Base-by-base conservation (phyloP, 2,329 filamentous ascomycete species). In the Xylaria sp. region DNA sequence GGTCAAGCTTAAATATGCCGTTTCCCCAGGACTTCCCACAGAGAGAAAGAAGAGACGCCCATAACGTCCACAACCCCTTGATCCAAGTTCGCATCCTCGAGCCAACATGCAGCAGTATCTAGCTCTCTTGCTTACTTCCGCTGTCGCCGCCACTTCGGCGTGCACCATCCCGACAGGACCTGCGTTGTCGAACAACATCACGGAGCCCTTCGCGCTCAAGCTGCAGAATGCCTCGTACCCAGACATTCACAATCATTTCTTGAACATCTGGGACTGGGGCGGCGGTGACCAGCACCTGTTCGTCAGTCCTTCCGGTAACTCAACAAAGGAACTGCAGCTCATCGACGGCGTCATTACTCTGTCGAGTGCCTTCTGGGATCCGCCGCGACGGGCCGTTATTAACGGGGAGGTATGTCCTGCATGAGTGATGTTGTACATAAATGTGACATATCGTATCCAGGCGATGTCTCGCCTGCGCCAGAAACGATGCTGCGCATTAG, bases 221-320 rank as follows among this genome's bases (percentile, higher is more conserved):
- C 68, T 82, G 15, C 80, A 82, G 74, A 82, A 82, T 69, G 71
- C 78, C 2, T 75, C 76, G 2, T 78, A 77, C 62, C 80, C 80
- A 2, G 73, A 77, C 4, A 72, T 82, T 57, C 79, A 83, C 67
- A 78, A 81, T 52, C 79, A 78, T 20, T 77, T 76, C 66, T 73
- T 82, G 68, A 79, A 81, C 62, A 75, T 81, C 18, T 81, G 80
- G 76, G 76, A 79, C 64, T 79, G 78, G 68, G 80, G 80, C 18
- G 80, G 80, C 43, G 80, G 79, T 10, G 81, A 83, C 69, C 78
- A 80, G 62, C 81, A 83, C 71, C 72, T 82, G 18, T 82, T 81
- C 63, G 75, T 83, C 41, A 76, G 75, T 36, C 80, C 81, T 7
- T 77, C 79, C 0, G 82, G 82, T 36, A 78, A 79, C 57, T 69